These are phyloP conservation scores for Coniophora puteana DNA, from an alignment of 1,284 basidiomycete species.

Conservation along the genomic window DNA sequence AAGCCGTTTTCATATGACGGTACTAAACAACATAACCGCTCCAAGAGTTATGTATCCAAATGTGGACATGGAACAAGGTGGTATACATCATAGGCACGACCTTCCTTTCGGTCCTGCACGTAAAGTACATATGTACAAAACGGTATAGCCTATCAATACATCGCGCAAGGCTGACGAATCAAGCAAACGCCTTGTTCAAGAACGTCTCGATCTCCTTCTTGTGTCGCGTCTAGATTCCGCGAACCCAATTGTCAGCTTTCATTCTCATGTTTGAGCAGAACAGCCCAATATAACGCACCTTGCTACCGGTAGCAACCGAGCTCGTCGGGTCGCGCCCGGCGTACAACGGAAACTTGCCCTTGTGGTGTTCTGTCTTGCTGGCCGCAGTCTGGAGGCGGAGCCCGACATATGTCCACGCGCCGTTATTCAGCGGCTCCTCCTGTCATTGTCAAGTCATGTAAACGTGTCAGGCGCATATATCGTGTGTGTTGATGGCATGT, in stretches of 20 bases:
- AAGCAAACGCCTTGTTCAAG: constrained; percentile 49
- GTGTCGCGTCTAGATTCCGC: constrained; percentile 51
- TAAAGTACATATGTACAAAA: too few relatives aligned
- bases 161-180: too few relatives aligned
- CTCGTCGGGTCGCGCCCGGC: constrained; percentile 81
- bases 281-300: constrained; percentile 45
- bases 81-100: too few relatives aligned
- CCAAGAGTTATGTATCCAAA: too few relatives aligned
- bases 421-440: constrained; percentile 86
- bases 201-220: constrained; percentile 78
- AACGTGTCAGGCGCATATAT: too few relatives aligned
- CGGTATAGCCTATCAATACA: too few relatives aligned
- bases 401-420: constrained; percentile 86
- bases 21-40: too few relatives aligned
- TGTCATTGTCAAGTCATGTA: too few relatives aligned
- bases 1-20: too few relatives aligned
- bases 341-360: constrained; percentile 78
- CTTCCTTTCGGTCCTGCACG: too few relatives aligned
- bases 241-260: constrained; percentile 3
- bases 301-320: constrained; percentile 83
- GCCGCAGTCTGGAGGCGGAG: constrained; percentile 78
- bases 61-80: too few relatives aligned
- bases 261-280: too few relatives aligned
- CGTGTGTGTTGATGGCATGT: neutral
- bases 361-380: constrained; percentile 80